Evolutionary conservation across 2,329 filamentous ascomycete species (phyloP), one percentile per base, ranked within the genome.

Genomic region (Xylaria sp.): DNA sequence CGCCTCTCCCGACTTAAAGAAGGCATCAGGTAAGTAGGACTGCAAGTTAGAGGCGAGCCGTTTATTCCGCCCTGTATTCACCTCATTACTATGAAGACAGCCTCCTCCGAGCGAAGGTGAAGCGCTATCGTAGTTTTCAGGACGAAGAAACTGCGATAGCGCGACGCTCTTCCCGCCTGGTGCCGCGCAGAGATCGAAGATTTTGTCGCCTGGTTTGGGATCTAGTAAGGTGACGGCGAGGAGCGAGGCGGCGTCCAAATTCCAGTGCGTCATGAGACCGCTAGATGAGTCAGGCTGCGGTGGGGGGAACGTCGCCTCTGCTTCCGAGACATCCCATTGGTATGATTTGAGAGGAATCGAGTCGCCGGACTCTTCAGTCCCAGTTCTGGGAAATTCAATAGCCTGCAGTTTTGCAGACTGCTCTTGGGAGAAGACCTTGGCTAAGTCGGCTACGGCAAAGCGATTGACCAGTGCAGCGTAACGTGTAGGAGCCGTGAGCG

Each of bases 111-210:
- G 76, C 11, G 68, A 59, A 4, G 71, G 72, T 1, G 65, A 36
- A 10, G 72, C 10, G 23, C n/a, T 26, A 13, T 65, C 60, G 23
- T 72, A 71, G 38, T 63, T 66, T 15, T 66, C 67, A 6, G 66
- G 69, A 7, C 72, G 73, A 3, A 82, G 80, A 23, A 66, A 49
- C 40, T 73, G 71, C 3, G 71, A 59, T 6, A 71, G 11, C 2
- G 71, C 71, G 15, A 73, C 51, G 51, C 71, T 73, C 54, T 73
- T 73, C 3, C 71, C 71, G 0, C 71, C 71, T 1, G 71, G 79
- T 1, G 80, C 79, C 5, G 81, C 80, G 65, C 81, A 82, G 10
- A 82, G 74, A 59, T 83, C 81, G 15, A 83, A 73, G 6, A 82
- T 75, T 26, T 77, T 77, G 59, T 82, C 77, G 10, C 79, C 77